Evolutionary conservation across 306 rosid species (phyloP), one percentile per base, ranked within the genome.

Genomic region (Sicyos edulis): DNA sequence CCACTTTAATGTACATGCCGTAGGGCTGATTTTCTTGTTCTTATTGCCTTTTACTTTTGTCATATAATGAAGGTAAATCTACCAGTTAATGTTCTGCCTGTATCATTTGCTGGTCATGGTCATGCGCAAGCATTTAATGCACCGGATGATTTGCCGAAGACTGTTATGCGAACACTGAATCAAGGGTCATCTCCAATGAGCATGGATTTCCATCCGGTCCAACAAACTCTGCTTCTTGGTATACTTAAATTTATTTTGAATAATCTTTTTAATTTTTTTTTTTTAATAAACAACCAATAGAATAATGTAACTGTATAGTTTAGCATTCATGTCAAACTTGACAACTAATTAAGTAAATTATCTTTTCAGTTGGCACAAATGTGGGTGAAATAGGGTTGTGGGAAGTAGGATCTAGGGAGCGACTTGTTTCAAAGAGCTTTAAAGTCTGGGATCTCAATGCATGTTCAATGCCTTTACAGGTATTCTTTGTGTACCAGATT

Each of bases 181-280:
- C 99, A 91, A 85, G 99, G 97, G 71, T 93, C 99, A 64, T 80
- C 92, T 63, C 99, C 99, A 47, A 88, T 88, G 99, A 93, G 97
- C 96, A 88, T 93, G 99, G 99, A 93, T 80, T 93, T 93, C 55
- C 99, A 93, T 86, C 99, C 99, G 51, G 71, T 76, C 71, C 96
- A 93, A 78, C 99, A 87, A 80, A 83, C 97, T 51, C 73, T 93
- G 62, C 99, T 93, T 81, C 97, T 93, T 78, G 99, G 99, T 93
- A 86, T 73, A 24, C 54, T 76, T 79, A 42, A 54, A 75, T 54
- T 55, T 12, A 64, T 45, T 24, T 51, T 50, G 58, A n/a, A n/a
- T 55, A 29, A 51, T n/a, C n/a, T n/a, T n/a, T n/a, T n/a, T n/a
- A 21, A 45, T 60, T 54, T 62, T 20, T 16, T 66, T 17, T n/a